Base-by-base conservation (phyloP, 352 stramenopile species). In the Globisporangium paddicum region DNA sequence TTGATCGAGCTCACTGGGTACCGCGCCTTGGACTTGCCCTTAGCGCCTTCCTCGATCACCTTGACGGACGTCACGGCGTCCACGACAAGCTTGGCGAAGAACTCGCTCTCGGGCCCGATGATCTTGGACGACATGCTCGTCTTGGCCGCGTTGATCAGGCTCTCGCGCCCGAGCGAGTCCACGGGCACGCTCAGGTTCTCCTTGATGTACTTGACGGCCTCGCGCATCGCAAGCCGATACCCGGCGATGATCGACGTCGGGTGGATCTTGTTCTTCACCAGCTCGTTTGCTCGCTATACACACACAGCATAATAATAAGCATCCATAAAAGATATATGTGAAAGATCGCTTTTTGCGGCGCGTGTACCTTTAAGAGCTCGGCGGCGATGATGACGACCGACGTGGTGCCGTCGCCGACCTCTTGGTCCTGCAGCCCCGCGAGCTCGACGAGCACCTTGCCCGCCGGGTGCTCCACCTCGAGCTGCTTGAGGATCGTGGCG, bases 51-150 rank as follows among this genome's bases (percentile, higher is more conserved):
- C 62, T 93, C 77, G 51, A 96, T 94, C 45, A 97, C 96, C 63
- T 96, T 97, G 37, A 99, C 95, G 13, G 90, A 97, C 37, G 96
- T 94, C 32, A 99, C 96, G 26, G 97, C 97, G 64, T 99, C 90
- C 5, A 99, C 98, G 8, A 98, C 97, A 46, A 99, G 71, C 66
- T 98, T 91, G 7, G 96, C 89, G 71, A 99, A 99, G 71, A 99
- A 99, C 3, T 97, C 89, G 56, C 83, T 94, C 75, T 99, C 95
- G 0, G 97, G 95, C 10, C 97, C 97, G 35, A 99, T 86, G 67
- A 99, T 98, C 88, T 99, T 99, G 61, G 89, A 98, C 64, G 90
- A 98, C 96, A 99, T 99, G 59, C 91, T 98, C 2, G 97, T 99
- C 75, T 98, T 98, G 26, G 96, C 96, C 9, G 97, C 97, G 67